Percentiles rank a stretch among this genome's conserved stretches.
These are phyloP conservation scores for Rhodotorula paludigena DNA, from an alignment of 768 basidiomycete genomes.

Conservation along the genomic window DNA sequence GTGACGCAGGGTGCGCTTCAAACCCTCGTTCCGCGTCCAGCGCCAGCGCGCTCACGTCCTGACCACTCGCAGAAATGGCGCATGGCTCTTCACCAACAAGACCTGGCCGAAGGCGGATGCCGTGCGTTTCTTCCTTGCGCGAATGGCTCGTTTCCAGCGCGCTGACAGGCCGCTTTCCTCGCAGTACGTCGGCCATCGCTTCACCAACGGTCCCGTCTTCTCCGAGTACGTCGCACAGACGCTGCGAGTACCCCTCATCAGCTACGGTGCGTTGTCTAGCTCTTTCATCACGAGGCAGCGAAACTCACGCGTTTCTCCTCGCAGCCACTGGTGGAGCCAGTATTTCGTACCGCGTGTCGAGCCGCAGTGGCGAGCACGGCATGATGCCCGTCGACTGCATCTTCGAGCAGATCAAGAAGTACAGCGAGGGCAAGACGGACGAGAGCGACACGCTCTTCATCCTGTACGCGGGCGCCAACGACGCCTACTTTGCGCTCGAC, in stretches of 20 bases:
- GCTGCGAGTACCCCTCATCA: background rate
- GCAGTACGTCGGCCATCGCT: slow-evolving; percentile 14
- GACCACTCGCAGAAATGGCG: slow-evolving; percentile 4
- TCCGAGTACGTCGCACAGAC: slow-evolving; percentile 4
- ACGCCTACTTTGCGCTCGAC: slow-evolving; percentile 2
- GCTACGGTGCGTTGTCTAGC: slow-evolving; percentile 1
- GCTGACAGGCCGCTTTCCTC: background rate
- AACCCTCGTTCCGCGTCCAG: background rate
- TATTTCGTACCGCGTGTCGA: background rate
- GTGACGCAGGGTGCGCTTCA: slow-evolving; percentile 9
- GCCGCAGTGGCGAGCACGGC: slow-evolving; percentile 3
- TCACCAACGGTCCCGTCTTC: slow-evolving; percentile 10
- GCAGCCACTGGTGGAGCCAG: slow-evolving; percentile 11
- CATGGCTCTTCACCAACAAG: slow-evolving; percentile 6
- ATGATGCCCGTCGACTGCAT: slow-evolving; percentile 13
- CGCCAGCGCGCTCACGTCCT: too few relatives aligned
- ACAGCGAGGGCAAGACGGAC: background rate
- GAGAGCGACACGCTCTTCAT: slow-evolving; percentile 6
- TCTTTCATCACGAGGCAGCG: too few relatives aligned
- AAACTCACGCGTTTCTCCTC: too few relatives aligned
- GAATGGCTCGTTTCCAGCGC: fast-evolving
- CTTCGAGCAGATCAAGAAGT: slow-evolving; percentile 8
- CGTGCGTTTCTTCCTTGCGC: background rate
- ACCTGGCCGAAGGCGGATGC: slow-evolving; percentile 2
- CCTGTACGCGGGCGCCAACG: slow-evolving; percentile 20